Evolutionary conservation across 208 protist genomes (phyloP), one percentile per base, ranked within the genome.

Genomic region (Wallacemonas rigidus): DNA sequence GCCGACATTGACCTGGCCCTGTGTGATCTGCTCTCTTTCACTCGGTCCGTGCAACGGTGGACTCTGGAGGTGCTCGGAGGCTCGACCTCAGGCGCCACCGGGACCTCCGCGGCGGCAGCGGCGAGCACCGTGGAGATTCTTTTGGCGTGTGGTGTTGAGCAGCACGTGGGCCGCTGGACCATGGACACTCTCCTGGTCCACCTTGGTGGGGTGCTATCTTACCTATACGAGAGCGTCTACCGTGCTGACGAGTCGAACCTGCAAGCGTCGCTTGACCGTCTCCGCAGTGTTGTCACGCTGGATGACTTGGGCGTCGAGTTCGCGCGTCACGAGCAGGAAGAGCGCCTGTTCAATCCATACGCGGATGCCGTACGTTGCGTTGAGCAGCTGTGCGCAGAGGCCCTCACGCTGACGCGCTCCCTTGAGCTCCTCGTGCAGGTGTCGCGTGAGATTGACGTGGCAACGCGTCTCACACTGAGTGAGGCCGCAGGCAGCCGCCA

Each of bases 241-340:
- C 26, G 38, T 6, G 67, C 51, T 6, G 85, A 91, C 61, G 87
- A 91, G 69, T 57, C 45, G 7, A 70, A 65, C 17, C 69, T 95
- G 35, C 79, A 75, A 9, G 40, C 57, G 14, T 74, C 86, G 3
- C 14, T 93, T 7, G 72, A 73, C 6, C 77, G 80, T 26, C 71
- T 96, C 56, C 87, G 87, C 14, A 79, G 67, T 44, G 54, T 67
- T 48, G 79, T 84, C 5, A 85, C 89, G 15, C 79, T 93, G 3
- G 91, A 96, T 60, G 91, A 96, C 81, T 78, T 94, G 17, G 91
- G 91, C 53, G 89, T 88, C 38, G 60, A 76, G 45, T 96, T 93
- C 69, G 89, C 86, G 6, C 85, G 91, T 8, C 79, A 80, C 68
- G 74, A 85, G 36, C 71, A 47, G 54, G 68, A 83, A 56, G 89